Conservation (phyloP, 1,284 basidiomycete genomes). For the Garcileccinum viscosum region DNA sequence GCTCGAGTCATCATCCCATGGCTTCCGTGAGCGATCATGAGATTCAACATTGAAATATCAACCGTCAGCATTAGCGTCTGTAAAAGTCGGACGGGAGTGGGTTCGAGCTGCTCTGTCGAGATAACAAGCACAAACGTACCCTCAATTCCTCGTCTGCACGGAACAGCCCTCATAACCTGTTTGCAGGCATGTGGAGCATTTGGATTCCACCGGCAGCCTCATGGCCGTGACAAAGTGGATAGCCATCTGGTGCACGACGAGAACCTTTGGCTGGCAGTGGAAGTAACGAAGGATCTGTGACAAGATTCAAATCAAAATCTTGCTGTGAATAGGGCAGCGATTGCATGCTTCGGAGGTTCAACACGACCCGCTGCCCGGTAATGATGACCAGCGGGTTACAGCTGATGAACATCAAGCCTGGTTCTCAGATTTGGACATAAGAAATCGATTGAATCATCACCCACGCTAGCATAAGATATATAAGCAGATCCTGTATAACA, state of each 20-base stretch:
- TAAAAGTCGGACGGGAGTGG: not conserved
- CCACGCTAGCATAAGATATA: not conserved
- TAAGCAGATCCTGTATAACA: not conserved
- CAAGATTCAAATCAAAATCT: not conserved
- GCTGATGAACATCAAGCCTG: not conserved
- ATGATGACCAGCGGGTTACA: not conserved
- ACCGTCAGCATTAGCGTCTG: not conserved
- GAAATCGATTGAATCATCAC: not conserved
- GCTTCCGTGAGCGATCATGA: not conserved
- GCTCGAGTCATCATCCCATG: not conserved
- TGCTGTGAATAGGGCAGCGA: not conserved
- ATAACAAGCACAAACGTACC: not conserved
- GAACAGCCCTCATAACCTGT: not conserved
- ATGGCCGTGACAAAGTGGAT: not conserved
- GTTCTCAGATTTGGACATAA: not conserved
- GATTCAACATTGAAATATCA: not conserved
- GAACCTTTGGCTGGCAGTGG: not conserved
- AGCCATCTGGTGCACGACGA: not conserved
- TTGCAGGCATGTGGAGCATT: not conserved
- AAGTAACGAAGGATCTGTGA: not conserved
- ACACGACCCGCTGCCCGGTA: not conserved
- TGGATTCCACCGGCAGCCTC: not conserved
- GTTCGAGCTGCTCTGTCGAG: not conserved
- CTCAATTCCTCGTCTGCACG: not conserved
- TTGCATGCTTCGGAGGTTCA: conserved; percentile 1